Base-by-base conservation (phyloP, 2,329 filamentous ascomycete genomes). In the Hypoxylon sp. region DNA sequence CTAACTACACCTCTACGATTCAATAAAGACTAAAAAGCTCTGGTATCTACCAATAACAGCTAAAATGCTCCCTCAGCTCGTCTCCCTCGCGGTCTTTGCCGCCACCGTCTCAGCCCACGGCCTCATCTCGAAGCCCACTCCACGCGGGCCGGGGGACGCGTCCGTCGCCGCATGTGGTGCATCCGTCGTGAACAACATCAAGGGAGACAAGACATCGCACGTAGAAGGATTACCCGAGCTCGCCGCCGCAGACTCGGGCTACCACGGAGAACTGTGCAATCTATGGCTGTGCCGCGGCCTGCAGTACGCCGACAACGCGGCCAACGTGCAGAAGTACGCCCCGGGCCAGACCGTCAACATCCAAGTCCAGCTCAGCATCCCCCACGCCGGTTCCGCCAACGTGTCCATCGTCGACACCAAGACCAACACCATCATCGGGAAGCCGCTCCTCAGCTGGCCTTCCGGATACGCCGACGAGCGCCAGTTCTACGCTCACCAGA, bases 301-400 rank as follows among this genome's bases (percentile, higher is more conserved):
- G 70, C 80, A 81, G 73, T 81, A 79, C 70, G 80, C 58, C 59
- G 81, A 83, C 78, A 81, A 82, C 77, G 66, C 59, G 13, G 78
- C 72, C 67, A 76, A 78, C 68, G 80, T 81, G 60, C 79, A 81
- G 75, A 48, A 57, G 26, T 82, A 79, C 74, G 73, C 73, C n/a
- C 71, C 82, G 3, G 84, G 84, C n/a, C 75, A 85, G 72, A 76
- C 70, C 2, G 78, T 86, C 58, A 74, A 80, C 73, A 77, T 85
- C 55, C 76, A 78, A 37, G 79, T 85, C 39, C 79, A 77, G 33
- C 83, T 86, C 57, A 78, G 80, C 24, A 83, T 84, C 65, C 82
- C 84, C 3, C 84, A 86, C 76, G 79, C 75, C 55, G 84, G 84
- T 66, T 76, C 79, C 58, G 83, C 83, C 71, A 86, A 86, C 69